Evolutionary conservation across 768 basidiomycete species (phyloP).

Genomic region (Mycena maculata): DNA sequence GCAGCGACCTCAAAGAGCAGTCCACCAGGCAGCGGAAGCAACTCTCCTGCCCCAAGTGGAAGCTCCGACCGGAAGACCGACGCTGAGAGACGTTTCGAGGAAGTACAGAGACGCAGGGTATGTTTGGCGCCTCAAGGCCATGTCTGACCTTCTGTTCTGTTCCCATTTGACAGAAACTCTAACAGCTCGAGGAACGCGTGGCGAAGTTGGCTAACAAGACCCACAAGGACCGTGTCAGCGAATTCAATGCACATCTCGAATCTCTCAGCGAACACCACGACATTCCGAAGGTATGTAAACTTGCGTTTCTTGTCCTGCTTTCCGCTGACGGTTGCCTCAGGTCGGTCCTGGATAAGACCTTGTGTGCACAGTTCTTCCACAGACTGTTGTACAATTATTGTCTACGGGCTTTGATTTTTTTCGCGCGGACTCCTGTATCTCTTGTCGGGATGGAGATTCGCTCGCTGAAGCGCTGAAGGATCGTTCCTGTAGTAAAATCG

Average conservation of each 20-base stretch:
- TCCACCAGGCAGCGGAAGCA: conserved; percentile 67
- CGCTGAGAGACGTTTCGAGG: conserved; percentile 89
- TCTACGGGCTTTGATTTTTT: conserved; percentile 18
- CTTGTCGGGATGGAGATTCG: conserved; percentile 15
- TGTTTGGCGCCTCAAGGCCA: conserved; percentile 39
- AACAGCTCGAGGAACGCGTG: conserved; percentile 79
- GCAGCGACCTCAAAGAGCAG: conserved; percentile 52
- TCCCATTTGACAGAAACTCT: conserved; percentile 19
- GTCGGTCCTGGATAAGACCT: conserved; percentile 86
- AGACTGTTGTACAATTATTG: conserved; percentile 1
- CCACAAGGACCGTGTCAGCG: conserved; percentile 93
- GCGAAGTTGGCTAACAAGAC: conserved; percentile 83
- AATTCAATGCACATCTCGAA: conserved; percentile 90
- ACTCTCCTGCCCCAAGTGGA: conserved; percentile 67
- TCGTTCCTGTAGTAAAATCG: conserved; percentile 1
- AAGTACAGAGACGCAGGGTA: conserved; percentile 85
- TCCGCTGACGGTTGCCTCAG: conserved; percentile 50
- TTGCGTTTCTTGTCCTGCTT: conserved; percentile 19
- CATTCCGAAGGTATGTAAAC: conserved; percentile 80
- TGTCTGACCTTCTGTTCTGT: conserved; percentile 16
- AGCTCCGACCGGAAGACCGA: conserved; percentile 78
- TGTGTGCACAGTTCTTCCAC: conserved; percentile 27
- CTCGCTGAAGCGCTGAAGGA: conserved; percentile 1
- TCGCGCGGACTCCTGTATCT: conserved; percentile 3
- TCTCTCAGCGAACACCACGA: conserved; percentile 93